A percentile compares a stretch with the other conserved stretches of the same genome.
Conservation (phyloP, 495 filamentous ascomycete genomes). For the Talaromyces nanjingensis region DNA sequence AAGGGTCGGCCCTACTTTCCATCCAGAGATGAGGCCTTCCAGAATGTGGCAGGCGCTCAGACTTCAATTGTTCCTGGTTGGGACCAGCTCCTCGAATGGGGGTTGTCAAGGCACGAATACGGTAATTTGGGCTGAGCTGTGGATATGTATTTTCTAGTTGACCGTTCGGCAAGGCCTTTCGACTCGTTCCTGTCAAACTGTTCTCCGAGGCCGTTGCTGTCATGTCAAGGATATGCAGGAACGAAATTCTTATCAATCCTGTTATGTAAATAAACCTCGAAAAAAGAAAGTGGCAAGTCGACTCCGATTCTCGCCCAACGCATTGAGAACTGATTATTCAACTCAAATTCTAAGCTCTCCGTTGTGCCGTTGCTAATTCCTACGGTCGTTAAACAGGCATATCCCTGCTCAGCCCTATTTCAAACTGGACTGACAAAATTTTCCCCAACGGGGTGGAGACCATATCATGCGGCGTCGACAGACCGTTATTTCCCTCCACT, state of each 20-base stretch:
- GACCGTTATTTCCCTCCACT: neutral
- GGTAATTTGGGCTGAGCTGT: neutral
- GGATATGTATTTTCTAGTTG: neutral
- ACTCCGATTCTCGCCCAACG: neutral
- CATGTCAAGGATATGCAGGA: neutral
- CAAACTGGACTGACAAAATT: neutral
- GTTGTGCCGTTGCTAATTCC: neutral
- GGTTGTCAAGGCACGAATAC: neutral
- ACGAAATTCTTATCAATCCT: neutral
- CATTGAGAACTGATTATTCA: neutral
- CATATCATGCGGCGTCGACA: neutral
- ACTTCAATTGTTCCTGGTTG: neutral
- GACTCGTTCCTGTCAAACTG: neutral
- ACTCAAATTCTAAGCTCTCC: neutral
- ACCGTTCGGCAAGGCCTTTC: neutral
- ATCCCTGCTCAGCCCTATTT: neutral
- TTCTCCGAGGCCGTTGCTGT: neutral
- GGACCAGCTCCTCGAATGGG: neutral
- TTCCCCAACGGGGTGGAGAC: neutral
- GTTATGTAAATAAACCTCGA: neutral
- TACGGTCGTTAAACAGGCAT: neutral
- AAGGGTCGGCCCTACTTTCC: neutral
- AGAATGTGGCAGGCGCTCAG: neutral
- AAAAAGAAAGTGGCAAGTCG: neutral
- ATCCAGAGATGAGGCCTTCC: neutral